phyloP scores from a whole-genome alignment of 2,329 filamentous ascomycete genomes.

The Cryphonectria radicalis region DNA sequence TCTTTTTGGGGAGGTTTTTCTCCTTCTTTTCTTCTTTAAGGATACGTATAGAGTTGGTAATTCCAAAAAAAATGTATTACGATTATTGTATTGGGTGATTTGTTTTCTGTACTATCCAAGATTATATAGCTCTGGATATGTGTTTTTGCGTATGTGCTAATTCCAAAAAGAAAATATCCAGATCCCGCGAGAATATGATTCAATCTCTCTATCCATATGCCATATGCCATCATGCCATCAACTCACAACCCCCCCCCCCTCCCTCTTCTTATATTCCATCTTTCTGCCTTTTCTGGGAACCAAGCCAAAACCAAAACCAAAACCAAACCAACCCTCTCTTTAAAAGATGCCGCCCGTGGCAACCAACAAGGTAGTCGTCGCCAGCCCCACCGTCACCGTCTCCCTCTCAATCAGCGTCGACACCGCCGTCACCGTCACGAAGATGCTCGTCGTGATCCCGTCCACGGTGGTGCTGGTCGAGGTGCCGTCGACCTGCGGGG shows the following conservation, averaged over 20 bases:
- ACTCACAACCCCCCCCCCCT: neutral
- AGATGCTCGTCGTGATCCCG: constrained; percentile 25
- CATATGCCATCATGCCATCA: neutral
- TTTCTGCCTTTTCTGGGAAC: too few species aligned
- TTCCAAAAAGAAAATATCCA: too few species aligned
- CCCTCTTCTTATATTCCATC: neutral
- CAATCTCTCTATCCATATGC: neutral
- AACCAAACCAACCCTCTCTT: neutral
- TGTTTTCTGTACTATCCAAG: too few species aligned
- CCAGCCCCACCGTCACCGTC: constrained; percentile 8
- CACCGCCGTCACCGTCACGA: constrained; percentile 26
- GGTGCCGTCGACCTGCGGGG: constrained; percentile 10
- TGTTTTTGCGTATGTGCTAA: too few species aligned
- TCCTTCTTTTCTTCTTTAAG: neutral
- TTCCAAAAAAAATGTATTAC: constrained; percentile 1
- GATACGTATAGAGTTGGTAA: neutral
- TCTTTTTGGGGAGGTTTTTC: too few species aligned
- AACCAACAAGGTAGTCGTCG: constrained; percentile 22
- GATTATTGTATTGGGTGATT: constrained; percentile 8
- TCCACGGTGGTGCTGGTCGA: constrained; percentile 21
- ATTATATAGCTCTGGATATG: constrained; percentile 4
- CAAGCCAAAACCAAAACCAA: neutral
- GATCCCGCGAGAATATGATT: neutral
- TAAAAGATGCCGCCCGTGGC: neutral
- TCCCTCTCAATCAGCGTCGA: constrained; percentile 20